Evolutionary conservation across 2,329 filamentous ascomycete species (phyloP), one percentile per base, ranked within the genome.

Genomic region (Cladosporium halotolerans): DNA sequence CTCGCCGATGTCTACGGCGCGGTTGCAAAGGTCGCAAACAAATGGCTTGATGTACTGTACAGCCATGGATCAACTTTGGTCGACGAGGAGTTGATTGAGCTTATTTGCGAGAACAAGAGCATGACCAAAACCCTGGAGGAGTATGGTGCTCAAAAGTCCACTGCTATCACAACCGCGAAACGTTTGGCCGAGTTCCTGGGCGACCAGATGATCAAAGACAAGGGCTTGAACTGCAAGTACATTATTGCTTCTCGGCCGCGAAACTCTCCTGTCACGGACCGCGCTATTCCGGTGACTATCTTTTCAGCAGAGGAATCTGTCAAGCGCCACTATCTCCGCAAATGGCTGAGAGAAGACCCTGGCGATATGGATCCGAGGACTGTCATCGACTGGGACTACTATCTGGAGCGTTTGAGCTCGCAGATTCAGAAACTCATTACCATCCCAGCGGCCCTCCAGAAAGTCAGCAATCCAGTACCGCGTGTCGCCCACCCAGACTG

Each of bases 391-490:
- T 99, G 93, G 93, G 81, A 90, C 60, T 99, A 99, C 71, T 99
- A 99, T 68, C 78, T 91, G 2, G 95, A 99, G 66, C 89, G 93
- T 73, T 77, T 99, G 16, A 92, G 91, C 0, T 97, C 92, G 0
- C 93, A 99, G 52, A 95, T 99, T 48, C 93, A 99, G 72, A 99
- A 99, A 70, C 81, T 99, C 52, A 96, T 99, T 67, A 99, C 95
- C 1, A 99, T 99, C 60, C 93, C 93, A 2, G 95, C 93, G 13
- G 93, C 95, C 3, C 77, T 99, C 47, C 93, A 99, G 68, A 97
- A 96, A 72, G 80, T 99, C 52, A 82, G 85, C 52, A 99, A 99
- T 65, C 93, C 93, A 0, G 92, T 97, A 1, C 95, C 93, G 11
- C 80, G 95, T 59, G 89, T 99, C 10, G 79, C 88, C 6, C 95